A percentile compares a stretch with the other conserved stretches of the same genome.
phyloP scores from a whole-genome alignment of 208 protist species.

The Trypanosoma brucei region DNA sequence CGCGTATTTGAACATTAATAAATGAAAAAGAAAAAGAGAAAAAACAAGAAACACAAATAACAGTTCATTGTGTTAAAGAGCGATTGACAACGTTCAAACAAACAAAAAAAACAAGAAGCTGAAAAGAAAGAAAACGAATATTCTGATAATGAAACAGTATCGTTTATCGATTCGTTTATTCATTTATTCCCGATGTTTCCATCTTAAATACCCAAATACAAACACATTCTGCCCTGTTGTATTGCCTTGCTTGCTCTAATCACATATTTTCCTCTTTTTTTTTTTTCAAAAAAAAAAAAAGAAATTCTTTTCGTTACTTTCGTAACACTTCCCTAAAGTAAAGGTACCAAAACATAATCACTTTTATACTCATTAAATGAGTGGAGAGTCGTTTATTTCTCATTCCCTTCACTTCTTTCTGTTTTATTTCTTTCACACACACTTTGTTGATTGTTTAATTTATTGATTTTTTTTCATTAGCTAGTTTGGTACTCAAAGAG shows the following conservation, averaged over 20 bases:
- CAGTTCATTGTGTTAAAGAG: not conserved
- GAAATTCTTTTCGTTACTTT: too few relatives aligned
- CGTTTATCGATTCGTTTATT: too few relatives aligned
- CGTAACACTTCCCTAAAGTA: too few relatives aligned
- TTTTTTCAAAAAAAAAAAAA: too few relatives aligned
- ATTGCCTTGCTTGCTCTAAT: too few relatives aligned
- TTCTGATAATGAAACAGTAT: too few relatives aligned
- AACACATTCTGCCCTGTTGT: too few relatives aligned
- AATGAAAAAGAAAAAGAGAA: not conserved
- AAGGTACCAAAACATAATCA: not conserved
- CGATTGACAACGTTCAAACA: not conserved
- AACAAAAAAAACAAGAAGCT: not conserved
- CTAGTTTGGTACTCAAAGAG: not conserved
- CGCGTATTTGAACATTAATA: not conserved
- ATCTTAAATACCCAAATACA: too few relatives aligned
- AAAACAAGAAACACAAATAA: not conserved
- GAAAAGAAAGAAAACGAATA: not conserved
- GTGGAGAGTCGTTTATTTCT: not conserved
- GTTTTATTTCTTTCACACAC: not conserved
- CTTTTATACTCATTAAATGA: not conserved
- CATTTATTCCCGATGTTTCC: too few relatives aligned
- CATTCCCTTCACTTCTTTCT: constrained; percentile 8
- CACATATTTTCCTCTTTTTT: too few relatives aligned
- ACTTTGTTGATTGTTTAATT: too few relatives aligned
- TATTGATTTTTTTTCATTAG: too few relatives aligned